These are phyloP conservation scores for Lobosporangium transversale DNA, from an alignment of 192 early-diverging fungal species.

Conservation along the genomic window DNA sequence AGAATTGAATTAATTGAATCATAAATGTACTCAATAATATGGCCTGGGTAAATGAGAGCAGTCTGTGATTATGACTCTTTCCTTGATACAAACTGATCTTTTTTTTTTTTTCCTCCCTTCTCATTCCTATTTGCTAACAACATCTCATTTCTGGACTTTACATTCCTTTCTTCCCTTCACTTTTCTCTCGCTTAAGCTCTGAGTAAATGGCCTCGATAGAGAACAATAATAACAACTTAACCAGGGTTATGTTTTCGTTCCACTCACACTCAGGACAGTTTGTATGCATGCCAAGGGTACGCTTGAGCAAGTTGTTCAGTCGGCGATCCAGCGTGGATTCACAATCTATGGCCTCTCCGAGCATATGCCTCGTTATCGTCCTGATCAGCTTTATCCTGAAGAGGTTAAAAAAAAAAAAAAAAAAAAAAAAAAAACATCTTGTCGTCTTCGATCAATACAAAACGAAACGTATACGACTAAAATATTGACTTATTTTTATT, in stretches of 20 bases:
- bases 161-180: background rate
- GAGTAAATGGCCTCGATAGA: background rate
- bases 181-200: background rate
- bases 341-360: constrained; percentile 85
- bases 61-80: too few species aligned
- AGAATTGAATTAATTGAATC: too few species aligned
- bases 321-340: constrained; percentile 82
- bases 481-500: background rate
- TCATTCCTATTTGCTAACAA: too few species aligned
- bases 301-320: constrained; percentile 82
- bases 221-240: too few species aligned
- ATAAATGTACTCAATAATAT: too few species aligned
- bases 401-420: constrained; percentile 59
- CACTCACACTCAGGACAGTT: constrained; percentile 97
- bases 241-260: constrained; percentile 68
- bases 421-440: background rate
- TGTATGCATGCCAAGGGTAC: constrained; percentile 90
- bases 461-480: background rate
- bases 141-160: too few species aligned
- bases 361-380: constrained; percentile 86
- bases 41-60: too few species aligned
- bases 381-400: constrained; percentile 92
- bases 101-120: too few species aligned
- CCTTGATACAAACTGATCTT: too few species aligned
- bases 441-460: background rate